These are phyloP conservation scores for Asterella californica DNA, from an alignment of 225 moss, liverwort and hornwort genomes.

Conservation along the genomic window DNA sequence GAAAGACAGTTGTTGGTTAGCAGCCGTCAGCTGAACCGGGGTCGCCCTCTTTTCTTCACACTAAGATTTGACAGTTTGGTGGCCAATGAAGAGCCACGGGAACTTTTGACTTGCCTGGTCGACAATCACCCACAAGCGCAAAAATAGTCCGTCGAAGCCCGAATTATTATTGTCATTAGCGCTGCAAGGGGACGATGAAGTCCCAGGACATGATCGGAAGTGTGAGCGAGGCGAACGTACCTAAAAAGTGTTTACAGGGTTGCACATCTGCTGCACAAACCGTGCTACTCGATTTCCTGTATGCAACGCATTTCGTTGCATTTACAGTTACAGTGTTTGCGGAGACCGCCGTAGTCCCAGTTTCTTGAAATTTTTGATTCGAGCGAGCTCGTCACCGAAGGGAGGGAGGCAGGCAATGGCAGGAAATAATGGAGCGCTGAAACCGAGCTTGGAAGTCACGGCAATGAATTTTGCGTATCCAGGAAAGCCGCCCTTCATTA, in stretches of 20 bases:
- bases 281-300: not conserved
- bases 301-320: not conserved
- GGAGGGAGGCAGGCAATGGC: conserved; percentile 20
- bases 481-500: conserved; percentile 71
- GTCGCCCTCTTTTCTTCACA: not conserved
- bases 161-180: not conserved
- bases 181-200: not conserved
- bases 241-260: not conserved
- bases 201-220: not conserved
- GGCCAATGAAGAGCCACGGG: conserved; percentile 1
- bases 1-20: too few species aligned
- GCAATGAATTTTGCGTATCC: conserved; percentile 85
- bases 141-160: not conserved
- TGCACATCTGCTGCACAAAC: not conserved
- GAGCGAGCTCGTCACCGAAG: not conserved
- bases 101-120: not conserved
- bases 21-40: too few species aligned
- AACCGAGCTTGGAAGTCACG: conserved; percentile 64
- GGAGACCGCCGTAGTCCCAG: not conserved
- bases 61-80: not conserved
- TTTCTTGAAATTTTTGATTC: not conserved
- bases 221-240: not conserved
- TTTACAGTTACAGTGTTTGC: not conserved
- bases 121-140: not conserved
- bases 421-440: conserved; percentile 32